Conservation (phyloP, 1,284 basidiomycete species). For the Cutaneotrichosporon dermatis region DNA sequence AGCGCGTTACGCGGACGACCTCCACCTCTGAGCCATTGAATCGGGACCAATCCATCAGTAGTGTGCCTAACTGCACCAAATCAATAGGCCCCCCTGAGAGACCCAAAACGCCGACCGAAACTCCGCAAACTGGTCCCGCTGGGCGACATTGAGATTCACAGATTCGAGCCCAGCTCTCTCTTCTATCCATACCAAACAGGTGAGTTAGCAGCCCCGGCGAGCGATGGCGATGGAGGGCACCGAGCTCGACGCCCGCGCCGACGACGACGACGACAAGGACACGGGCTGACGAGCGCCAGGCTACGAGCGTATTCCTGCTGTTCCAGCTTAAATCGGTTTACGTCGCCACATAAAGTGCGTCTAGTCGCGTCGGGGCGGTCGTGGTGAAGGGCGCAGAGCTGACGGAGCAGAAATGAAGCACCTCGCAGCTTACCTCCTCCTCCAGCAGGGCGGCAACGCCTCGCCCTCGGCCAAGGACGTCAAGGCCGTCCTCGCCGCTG, state of each 20-base stretch:
- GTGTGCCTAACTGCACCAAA: too few species aligned
- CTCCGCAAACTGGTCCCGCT: too few species aligned
- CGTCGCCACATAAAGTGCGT: slow-evolving; percentile 35
- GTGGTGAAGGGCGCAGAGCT: background rate
- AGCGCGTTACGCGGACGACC: too few species aligned
- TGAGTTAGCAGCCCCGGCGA: background rate
- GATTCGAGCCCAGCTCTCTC: background rate
- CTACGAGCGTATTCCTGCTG: slow-evolving; percentile 46
- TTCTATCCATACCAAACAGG: slow-evolving; percentile 9
- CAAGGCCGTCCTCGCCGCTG: slow-evolving; percentile 79
- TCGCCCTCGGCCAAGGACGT: slow-evolving; percentile 84
- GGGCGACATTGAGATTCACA: background rate
- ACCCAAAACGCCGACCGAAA: too few species aligned
- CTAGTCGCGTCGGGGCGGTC: background rate
- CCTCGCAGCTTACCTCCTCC: slow-evolving; percentile 96
- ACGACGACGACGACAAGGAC: background rate
- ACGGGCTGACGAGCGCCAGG: slow-evolving; percentile 12
- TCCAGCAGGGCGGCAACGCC: slow-evolving; percentile 88
- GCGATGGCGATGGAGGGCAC: background rate
- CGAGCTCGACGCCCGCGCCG: background rate
- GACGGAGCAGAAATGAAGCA: slow-evolving; percentile 72
- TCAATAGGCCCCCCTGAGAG: too few species aligned
- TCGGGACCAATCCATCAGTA: too few species aligned
- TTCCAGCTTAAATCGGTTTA: slow-evolving; percentile 49
- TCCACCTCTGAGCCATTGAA: too few species aligned